A percentile compares a stretch with the other conserved stretches of the same genome.
These are phyloP conservation scores for Diatrype stigma DNA, from an alignment of 2,329 filamentous ascomycete species.

Conservation along the genomic window DNA sequence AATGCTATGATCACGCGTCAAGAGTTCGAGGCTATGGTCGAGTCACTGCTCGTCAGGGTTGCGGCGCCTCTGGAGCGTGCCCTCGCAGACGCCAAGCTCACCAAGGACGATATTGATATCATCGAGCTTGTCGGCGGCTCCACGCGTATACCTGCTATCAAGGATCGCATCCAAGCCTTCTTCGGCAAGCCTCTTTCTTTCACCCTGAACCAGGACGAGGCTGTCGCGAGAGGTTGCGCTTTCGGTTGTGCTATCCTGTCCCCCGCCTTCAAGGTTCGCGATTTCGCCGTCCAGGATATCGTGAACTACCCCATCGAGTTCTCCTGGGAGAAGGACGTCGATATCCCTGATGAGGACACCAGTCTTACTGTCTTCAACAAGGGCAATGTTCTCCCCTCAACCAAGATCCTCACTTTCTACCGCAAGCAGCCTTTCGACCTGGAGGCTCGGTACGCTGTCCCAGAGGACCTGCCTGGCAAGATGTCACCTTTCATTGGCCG, in stretches of 20 bases:
- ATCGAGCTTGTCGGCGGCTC: constrained; percentile 93
- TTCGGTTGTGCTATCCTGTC: constrained; percentile 98
- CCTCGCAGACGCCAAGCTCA: constrained; percentile 88
- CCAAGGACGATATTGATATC: constrained; percentile 84
- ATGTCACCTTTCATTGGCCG: constrained; percentile 91
- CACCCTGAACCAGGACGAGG: constrained; percentile 98
- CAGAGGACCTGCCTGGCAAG: constrained; percentile 83
- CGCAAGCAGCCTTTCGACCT: constrained; percentile 96
- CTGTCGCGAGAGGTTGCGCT: constrained; percentile 88
- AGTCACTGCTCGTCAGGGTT: constrained; percentile 73
- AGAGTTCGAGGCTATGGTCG: constrained; percentile 86
- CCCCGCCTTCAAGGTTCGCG: constrained; percentile 95
- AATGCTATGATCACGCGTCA: constrained; percentile 84
- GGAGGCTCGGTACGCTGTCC: constrained; percentile 88
- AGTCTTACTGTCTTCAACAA: constrained; percentile 96
- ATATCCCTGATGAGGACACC: constrained; percentile 98
- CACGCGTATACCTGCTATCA: constrained; percentile 88
- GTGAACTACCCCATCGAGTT: constrained; percentile 98
- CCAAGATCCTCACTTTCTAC: constrained; percentile 99
- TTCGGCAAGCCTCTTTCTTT: constrained; percentile 91
- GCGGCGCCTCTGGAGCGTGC: constrained; percentile 80
- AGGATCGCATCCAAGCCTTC: constrained; percentile 83
- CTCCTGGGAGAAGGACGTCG: constrained; percentile 95
- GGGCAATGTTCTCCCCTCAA: constrained; percentile 94
- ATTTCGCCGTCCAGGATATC: constrained; percentile 96